phyloP scores from a whole-genome alignment of 345 rosid species.

The Heritiera fomes region DNA sequence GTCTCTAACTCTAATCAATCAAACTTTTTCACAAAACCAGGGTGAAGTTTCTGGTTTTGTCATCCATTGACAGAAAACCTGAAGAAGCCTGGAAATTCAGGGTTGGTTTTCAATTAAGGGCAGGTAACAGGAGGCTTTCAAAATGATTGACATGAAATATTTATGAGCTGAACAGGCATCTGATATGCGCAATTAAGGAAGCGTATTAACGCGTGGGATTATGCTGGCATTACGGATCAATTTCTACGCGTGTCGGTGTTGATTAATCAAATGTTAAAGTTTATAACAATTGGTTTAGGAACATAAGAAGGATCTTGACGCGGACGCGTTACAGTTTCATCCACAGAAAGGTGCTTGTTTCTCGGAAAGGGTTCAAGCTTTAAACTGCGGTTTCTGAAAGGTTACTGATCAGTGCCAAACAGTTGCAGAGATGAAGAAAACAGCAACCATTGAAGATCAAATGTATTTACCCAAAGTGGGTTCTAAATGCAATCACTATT shows the following conservation, averaged over 20 bases:
- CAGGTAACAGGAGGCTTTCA: not conserved
- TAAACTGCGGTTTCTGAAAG: not conserved
- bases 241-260: conserved; percentile 3
- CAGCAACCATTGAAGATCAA: not conserved
- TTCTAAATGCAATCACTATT: not conserved
- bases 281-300: not conserved
- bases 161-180: not conserved
- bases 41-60: not conserved
- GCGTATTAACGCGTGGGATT: not conserved
- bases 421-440: not conserved
- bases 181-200: not conserved
- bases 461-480: not conserved
- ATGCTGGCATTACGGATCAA: not conserved
- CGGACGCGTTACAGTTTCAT: no score
- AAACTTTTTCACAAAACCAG: not conserved
- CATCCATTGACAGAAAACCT: not conserved
- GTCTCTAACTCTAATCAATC: not conserved
- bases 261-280: not conserved
- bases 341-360: no score
- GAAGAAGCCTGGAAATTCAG: not conserved
- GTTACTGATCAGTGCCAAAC: no score
- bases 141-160: not conserved
- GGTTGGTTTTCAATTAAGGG: no score
- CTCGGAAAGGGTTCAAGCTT: not conserved
- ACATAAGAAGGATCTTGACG: not conserved